A percentile compares a stretch with the other conserved stretches of the same genome.
Conservation (phyloP, 1,284 basidiomycete species). For the Schizophyllum amplum region DNA sequence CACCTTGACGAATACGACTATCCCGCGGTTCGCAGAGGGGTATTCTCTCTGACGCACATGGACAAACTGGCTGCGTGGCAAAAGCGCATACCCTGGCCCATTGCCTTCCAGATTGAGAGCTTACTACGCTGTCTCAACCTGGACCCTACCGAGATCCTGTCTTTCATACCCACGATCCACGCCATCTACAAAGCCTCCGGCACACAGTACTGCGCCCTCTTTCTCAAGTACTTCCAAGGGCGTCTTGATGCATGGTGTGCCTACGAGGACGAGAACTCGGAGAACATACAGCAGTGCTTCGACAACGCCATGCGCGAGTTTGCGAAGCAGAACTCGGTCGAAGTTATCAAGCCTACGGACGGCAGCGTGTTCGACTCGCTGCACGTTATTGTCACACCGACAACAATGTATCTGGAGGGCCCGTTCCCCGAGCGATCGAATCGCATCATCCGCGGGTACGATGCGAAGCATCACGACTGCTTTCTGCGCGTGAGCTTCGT, state of each 20-base stretch:
- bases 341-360: slow-evolving; percentile 23
- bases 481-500: slow-evolving; percentile 50
- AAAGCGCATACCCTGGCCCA: slow-evolving; percentile 33
- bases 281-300: slow-evolving; percentile 30
- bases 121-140: slow-evolving; percentile 32
- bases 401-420: slow-evolving; percentile 47
- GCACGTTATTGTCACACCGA: slow-evolving; percentile 54
- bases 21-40: slow-evolving; percentile 27
- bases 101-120: slow-evolving; percentile 50
- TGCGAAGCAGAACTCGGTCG: slow-evolving; percentile 13
- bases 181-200: slow-evolving; percentile 22
- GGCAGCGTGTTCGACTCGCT: slow-evolving; percentile 41
- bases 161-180: slow-evolving; percentile 29
- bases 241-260: slow-evolving; percentile 22
- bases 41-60: slow-evolving; percentile 34
- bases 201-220: slow-evolving; percentile 25
- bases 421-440: slow-evolving; percentile 62
- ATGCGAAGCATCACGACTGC: slow-evolving; percentile 33
- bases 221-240: slow-evolving; percentile 38
- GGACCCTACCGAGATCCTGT: slow-evolving; percentile 39
- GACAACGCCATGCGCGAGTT: slow-evolving; percentile 22
- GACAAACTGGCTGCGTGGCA: slow-evolving; percentile 28
- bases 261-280: slow-evolving; percentile 14
- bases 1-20: slow-evolving; percentile 27
- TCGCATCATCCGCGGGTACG: slow-evolving; percentile 48